phyloP scores from a whole-genome alignment of 2,329 filamentous ascomycete genomes.

The Nakataea oryzae region DNA sequence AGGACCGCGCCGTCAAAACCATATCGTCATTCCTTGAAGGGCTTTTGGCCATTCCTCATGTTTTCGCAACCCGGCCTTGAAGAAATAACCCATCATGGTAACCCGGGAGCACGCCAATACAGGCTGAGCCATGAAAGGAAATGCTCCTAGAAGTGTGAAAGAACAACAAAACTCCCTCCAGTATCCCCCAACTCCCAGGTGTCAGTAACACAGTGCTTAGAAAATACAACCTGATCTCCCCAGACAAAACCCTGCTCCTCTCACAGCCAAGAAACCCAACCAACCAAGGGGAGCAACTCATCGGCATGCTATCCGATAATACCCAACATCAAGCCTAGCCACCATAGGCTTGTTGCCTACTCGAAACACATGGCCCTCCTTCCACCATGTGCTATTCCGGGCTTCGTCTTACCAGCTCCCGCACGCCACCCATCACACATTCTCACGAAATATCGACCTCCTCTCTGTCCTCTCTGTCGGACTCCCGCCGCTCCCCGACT shows the following conservation, averaged over 20 bases:
- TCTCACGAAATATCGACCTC: slow-evolving; percentile 60
- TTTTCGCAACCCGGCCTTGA: no score
- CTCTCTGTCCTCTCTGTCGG: slow-evolving; percentile 59
- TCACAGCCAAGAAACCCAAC: neutral
- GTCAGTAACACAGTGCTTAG: neutral
- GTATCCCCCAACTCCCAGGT: neutral
- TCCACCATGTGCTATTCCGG: no score
- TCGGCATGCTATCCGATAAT: neutral
- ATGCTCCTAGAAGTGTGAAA: neutral
- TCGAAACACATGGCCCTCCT: no score
- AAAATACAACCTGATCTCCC: neutral
- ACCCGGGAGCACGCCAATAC: no score
- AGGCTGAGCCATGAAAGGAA: neutral
- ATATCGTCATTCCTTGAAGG: no score
- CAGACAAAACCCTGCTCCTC: no score
- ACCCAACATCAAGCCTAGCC: neutral
- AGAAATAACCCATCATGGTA: no score
- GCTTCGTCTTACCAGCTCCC: neutral
- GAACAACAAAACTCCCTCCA: neutral
- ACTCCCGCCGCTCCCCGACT: slow-evolving; percentile 35
- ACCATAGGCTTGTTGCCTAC: neutral
- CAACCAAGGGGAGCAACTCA: neutral
- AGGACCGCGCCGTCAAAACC: no score
- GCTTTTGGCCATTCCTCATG: no score
- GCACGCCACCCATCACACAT: slow-evolving; percentile 34